Conservation (phyloP, 169 alveolate genomes). For the Pseudocohnilembus persalinus region DNA sequence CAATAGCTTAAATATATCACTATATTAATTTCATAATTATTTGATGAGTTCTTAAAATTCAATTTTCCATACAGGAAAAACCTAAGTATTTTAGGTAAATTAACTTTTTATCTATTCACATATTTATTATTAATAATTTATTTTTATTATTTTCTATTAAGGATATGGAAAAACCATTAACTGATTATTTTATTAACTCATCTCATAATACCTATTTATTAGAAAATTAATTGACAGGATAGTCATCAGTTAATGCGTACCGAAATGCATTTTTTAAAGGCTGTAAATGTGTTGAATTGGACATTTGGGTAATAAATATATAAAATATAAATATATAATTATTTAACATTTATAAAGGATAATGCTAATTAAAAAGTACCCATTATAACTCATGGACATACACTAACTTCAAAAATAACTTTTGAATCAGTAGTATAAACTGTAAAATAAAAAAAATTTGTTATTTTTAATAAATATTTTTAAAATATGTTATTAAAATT, state of each 20-base stretch:
- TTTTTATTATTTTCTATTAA: slow-evolving; percentile 49
- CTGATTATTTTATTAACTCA: slow-evolving; percentile 86
- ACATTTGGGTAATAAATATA: slow-evolving; percentile 75
- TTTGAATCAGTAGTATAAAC: slow-evolving; percentile 83
- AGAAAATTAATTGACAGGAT: slow-evolving; percentile 92
- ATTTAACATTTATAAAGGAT: background rate
- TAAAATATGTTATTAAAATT: no score
- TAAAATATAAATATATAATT: background rate
- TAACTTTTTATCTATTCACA: no score
- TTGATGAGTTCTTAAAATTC: slow-evolving; percentile 14
- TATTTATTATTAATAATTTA: background rate
- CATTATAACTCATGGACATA: slow-evolving; percentile 90
- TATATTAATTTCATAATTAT: slow-evolving; percentile 14
- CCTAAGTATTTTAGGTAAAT: slow-evolving; percentile 2
- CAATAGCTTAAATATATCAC: background rate
- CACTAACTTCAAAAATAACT: slow-evolving; percentile 82
- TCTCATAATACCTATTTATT: slow-evolving; percentile 95
- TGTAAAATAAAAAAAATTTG: slow-evolving; percentile 55
- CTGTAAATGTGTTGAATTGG: slow-evolving; percentile 95
- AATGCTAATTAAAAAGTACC: slow-evolving; percentile 9
- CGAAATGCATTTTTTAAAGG: slow-evolving; percentile 92
- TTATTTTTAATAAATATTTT: slow-evolving; percentile 58
- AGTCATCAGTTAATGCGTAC: slow-evolving; percentile 89
- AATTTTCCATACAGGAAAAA: slow-evolving; percentile 1
- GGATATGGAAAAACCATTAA: slow-evolving; percentile 82